phyloP scores from a whole-genome alignment of 352 stramenopile genomes.

The Phytopythium aichiense region DNA sequence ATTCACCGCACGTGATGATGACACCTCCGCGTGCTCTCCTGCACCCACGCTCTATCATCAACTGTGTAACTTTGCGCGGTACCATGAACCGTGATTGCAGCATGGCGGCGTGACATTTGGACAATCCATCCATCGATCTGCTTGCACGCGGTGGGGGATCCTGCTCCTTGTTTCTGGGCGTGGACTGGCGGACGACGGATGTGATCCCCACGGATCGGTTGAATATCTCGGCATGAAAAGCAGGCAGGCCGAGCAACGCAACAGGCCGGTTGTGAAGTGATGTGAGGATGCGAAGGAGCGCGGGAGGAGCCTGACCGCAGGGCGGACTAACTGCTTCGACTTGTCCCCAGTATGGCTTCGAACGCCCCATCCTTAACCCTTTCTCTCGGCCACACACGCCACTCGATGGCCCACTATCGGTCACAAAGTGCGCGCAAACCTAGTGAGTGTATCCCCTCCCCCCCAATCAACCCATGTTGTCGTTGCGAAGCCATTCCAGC shows the following conservation, averaged over 20 bases:
- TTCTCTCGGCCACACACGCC: slow-evolving; percentile 4
- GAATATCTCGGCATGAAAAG: not conserved
- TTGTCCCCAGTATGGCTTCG: slow-evolving; percentile 1
- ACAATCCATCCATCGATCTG: not conserved
- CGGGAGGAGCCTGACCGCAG: slow-evolving; percentile 2
- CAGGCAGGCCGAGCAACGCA: not conserved
- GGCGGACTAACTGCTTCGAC: not conserved
- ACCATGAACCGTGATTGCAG: no score
- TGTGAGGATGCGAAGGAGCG: not conserved
- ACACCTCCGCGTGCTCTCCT: not conserved
- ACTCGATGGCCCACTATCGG: not conserved
- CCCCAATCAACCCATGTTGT: slow-evolving; percentile 4
- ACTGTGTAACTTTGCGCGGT: no score
- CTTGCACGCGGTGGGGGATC: not conserved
- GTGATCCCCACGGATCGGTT: not conserved
- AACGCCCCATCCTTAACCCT: not conserved
- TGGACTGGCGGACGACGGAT: not conserved
- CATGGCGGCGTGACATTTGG: not conserved
- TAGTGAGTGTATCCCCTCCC: slow-evolving; percentile 3
- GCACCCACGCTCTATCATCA: no score
- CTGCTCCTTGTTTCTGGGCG: not conserved
- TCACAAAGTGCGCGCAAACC: no score
- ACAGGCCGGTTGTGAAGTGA: not conserved
- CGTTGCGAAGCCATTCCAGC: not conserved
- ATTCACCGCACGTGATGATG: not conserved